phyloP scores from a whole-genome alignment of 73 alveolate species.

The Symbiodinium pilosum region DNA sequence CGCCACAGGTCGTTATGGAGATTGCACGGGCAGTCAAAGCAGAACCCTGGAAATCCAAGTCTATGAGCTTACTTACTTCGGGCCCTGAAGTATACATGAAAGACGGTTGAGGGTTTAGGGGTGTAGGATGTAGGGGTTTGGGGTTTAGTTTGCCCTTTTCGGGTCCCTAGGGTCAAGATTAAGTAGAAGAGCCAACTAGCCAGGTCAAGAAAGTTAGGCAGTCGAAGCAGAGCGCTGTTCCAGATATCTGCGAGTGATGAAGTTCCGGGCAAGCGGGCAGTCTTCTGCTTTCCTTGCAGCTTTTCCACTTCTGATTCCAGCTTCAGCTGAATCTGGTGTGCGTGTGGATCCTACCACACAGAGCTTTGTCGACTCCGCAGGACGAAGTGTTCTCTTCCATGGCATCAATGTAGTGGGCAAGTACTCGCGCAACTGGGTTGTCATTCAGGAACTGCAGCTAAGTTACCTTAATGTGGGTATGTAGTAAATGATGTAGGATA shows the following conservation, averaged over 20 bases:
- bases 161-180: too few relatives aligned
- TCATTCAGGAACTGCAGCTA: not conserved
- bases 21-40: too few relatives aligned
- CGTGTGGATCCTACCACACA: not conserved
- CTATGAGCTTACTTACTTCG: too few relatives aligned
- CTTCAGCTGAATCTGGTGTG: not conserved
- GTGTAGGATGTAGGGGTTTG: too few relatives aligned
- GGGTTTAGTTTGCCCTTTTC: too few relatives aligned
- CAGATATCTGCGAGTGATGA: not conserved
- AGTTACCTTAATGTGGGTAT: not conserved
- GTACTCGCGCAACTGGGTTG: not conserved
- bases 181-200: too few relatives aligned
- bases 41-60: too few relatives aligned
- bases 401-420: constrained; percentile 33
- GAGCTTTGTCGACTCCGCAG: constrained; percentile 1
- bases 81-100: too few relatives aligned
- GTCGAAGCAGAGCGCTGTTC: not conserved
- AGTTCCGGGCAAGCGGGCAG: not conserved
- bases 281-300: not conserved
- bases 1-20: not conserved
- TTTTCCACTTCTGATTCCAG: not conserved
- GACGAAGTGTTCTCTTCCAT: constrained; percentile 19
- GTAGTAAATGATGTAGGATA: not conserved
- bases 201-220: not conserved
- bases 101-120: too few relatives aligned